Evolutionary conservation across 495 filamentous ascomycete species (phyloP), one percentile per base, ranked within the genome.

Genomic region (Eremomyces bilateralis): DNA sequence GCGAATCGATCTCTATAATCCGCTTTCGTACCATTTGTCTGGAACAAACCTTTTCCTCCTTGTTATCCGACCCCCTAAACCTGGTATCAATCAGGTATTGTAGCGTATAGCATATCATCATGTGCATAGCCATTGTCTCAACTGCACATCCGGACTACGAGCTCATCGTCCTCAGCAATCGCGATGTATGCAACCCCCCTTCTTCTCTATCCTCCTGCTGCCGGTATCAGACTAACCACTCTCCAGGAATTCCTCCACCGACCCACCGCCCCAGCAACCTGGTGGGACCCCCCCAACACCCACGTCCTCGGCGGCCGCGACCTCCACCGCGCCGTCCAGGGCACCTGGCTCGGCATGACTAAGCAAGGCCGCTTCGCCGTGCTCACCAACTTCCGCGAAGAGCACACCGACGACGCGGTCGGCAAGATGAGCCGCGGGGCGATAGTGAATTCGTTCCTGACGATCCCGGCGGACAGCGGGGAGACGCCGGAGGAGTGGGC

Each of bases 321-420:
- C 48, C 61, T 80, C 10, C 65, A 73, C 11, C 64, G 74, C 13
- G 42, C 62, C 11, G 68, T 62, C 16, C 67, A 70, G 34, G 88
- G 88, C 17, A 95, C 90, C 29, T 99, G 90, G 88, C 71, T 95
- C 36, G 88, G 83, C 20, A 65, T 99, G 41, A 94, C 82, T 25
- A 70, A 63, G 38, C 59, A 73, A 21, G 88, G 88, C 12, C 80
- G 80, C 40, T 57, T 99, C 31, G 84, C 90, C 10, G 73, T 90
- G 22, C 64, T 99, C 22, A 95, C 90, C 35, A 99, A 99, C 60
- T 94, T 82, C 49, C 76, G 80, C 35, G 88, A 95, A 59, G 63
- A 71, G 33, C 69, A 67, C 30, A 40, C 43, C 12, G 52, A 58
- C 11, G 58, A 72, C 25, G 52, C 72, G 17, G 47, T 57, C 33